These are phyloP conservation scores for Phytophthora aleatoria DNA, from an alignment of 352 stramenopile species.

Conservation along the genomic window DNA sequence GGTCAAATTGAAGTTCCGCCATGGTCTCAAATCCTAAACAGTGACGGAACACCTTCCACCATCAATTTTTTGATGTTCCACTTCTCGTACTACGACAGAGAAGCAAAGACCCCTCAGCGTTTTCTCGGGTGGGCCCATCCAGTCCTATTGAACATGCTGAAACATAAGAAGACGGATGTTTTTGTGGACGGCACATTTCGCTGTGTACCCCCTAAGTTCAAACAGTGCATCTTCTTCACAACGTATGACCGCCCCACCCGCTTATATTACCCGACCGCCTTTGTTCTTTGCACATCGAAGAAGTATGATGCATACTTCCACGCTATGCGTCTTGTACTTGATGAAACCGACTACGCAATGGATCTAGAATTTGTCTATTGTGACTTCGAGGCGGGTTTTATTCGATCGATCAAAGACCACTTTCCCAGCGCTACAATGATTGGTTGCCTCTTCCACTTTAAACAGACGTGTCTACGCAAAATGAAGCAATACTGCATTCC, in stretches of 20 bases:
- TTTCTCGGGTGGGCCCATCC: constrained; percentile 1
- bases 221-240: constrained; percentile 21
- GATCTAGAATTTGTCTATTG: constrained; percentile 18
- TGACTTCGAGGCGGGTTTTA: constrained; percentile 26
- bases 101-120: background rate
- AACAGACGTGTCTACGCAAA: constrained; percentile 7
- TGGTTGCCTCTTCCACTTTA: constrained; percentile 19
- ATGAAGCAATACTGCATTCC: constrained; percentile 15
- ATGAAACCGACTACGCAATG: constrained; percentile 9
- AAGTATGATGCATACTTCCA: constrained; percentile 21
- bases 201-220: constrained; percentile 16
- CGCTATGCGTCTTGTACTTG: constrained; percentile 10
- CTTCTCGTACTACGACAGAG: constrained; percentile 1
- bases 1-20: constrained; percentile 8
- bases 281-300: constrained; percentile 16
- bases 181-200: constrained; percentile 38
- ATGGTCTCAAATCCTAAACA: background rate
- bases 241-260: constrained; percentile 10
- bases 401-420: constrained; percentile 13
- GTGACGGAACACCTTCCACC: background rate
- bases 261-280: constrained; percentile 9
- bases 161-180: constrained; percentile 12
- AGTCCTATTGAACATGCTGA: background rate
- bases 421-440: constrained; percentile 9
- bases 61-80: constrained; percentile 1